Evolutionary conservation across 2,329 filamentous ascomycete genomes (phyloP).

Genomic region (Tolypocladium tundrense): DNA sequence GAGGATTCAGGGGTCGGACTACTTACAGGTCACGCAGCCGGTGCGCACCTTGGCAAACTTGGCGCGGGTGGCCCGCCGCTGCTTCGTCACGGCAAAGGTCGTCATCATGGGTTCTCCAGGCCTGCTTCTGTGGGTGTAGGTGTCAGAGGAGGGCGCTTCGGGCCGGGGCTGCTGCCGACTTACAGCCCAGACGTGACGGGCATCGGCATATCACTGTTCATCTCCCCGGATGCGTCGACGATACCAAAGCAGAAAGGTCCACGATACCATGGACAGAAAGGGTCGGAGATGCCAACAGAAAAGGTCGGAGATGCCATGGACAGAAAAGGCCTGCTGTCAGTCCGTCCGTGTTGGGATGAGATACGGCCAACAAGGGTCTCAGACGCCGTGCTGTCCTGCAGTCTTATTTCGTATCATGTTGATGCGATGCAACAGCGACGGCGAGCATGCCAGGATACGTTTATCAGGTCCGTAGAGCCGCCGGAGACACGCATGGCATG

Average conservation of each 20-base stretch:
- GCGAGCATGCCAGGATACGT: neutral
- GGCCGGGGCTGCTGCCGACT: neutral
- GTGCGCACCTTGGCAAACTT: constrained; percentile 20
- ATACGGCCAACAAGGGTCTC: neutral
- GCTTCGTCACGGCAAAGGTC: constrained; percentile 5
- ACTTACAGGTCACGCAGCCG: constrained; percentile 21
- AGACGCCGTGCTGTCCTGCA: neutral
- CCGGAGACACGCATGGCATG: neutral
- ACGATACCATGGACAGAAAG: neutral
- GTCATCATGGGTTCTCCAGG: constrained; percentile 6
- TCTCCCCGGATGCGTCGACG: neutral
- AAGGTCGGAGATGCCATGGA: neutral
- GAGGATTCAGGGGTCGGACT: neutral
- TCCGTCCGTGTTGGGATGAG: neutral
- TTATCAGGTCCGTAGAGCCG: neutral
- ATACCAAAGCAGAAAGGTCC: neutral
- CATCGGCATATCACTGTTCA: neutral
- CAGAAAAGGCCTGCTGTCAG: neutral
- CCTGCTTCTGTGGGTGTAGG: neutral
- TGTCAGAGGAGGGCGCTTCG: neutral
- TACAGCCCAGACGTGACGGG: neutral
- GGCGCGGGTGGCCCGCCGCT: constrained; percentile 12
- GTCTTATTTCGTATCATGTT: neutral
- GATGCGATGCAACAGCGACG: neutral
- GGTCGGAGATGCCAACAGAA: neutral